Conservation (phyloP, 2,329 filamentous ascomycete species). For the Cytospora mali region DNA sequence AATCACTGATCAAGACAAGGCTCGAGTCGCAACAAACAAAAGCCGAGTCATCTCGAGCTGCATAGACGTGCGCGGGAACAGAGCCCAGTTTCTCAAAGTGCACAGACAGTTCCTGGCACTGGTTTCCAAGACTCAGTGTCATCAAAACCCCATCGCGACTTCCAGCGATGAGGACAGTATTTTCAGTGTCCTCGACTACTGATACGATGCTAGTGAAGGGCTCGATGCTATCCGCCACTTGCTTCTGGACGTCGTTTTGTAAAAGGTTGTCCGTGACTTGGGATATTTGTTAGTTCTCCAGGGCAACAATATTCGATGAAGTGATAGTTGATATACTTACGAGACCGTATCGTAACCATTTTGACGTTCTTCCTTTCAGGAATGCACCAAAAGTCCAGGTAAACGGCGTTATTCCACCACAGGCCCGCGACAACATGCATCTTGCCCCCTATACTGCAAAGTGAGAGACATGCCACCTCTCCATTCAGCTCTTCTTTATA, state of each 20-base stretch:
- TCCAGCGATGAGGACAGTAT: slow-evolving; percentile 45
- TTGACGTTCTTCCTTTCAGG: slow-evolving; percentile 5
- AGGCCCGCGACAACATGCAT: slow-evolving; percentile 20
- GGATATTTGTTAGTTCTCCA: background rate
- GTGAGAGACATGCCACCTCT: slow-evolving; percentile 53
- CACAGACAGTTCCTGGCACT: slow-evolving; percentile 27
- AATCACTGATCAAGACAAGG: slow-evolving; percentile 47
- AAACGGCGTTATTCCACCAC: slow-evolving; percentile 21
- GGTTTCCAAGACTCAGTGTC: slow-evolving; percentile 37
- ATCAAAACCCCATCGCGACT: slow-evolving; percentile 57
- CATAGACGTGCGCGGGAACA: slow-evolving; percentile 35
- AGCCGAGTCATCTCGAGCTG: slow-evolving; percentile 34
- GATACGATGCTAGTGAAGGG: slow-evolving; percentile 50
- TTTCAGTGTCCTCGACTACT: slow-evolving; percentile 35
- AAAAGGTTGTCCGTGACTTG: background rate
- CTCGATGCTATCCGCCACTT: slow-evolving; percentile 6
- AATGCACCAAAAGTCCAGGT: slow-evolving; percentile 21
- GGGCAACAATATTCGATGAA: no score
- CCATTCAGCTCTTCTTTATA: slow-evolving; percentile 37
- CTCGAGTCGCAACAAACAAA: slow-evolving; percentile 54
- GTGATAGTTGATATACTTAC: slow-evolving; percentile 14
- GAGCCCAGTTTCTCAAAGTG: slow-evolving; percentile 33
- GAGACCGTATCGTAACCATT: slow-evolving; percentile 10
- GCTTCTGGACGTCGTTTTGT: background rate
- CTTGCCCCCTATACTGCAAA: slow-evolving; percentile 35